Evolutionary conservation across 75 land plant species (phyloP).

Genomic region (Sequoia sempervirens): DNA sequence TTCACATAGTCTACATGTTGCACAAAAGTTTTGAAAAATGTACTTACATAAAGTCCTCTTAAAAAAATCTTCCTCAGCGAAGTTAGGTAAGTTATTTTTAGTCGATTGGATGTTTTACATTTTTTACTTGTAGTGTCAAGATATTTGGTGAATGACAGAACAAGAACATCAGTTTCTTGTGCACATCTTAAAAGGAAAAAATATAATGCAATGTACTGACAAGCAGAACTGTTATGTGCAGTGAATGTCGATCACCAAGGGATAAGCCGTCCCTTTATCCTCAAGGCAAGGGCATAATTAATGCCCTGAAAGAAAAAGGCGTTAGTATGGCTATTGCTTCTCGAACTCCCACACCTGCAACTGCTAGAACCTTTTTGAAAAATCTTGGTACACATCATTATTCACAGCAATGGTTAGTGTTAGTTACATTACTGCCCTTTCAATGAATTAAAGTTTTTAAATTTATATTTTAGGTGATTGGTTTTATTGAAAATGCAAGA

Average conservation of each 20-base stretch:
- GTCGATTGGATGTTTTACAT: background rate
- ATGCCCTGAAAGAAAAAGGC: conserved; percentile 83
- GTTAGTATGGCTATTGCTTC: conserved; percentile 90
- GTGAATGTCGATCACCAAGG: conserved; percentile 77
- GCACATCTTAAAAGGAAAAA: background rate
- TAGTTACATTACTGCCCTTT: background rate
- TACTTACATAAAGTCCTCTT: background rate
- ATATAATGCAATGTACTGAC: conserved; percentile 3
- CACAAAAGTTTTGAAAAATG: background rate
- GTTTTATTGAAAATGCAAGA: conserved; percentile 42
- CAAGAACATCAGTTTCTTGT: background rate
- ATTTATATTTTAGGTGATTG: background rate
- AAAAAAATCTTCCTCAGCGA: background rate
- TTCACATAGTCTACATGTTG: background rate
- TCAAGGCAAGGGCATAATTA: conserved; percentile 88
- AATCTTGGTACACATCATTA: conserved; percentile 61
- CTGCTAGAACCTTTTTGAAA: conserved; percentile 74
- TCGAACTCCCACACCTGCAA: conserved; percentile 86
- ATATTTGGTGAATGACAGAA: background rate
- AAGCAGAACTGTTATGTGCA: conserved; percentile 14
- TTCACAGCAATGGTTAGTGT: conserved; percentile 71
- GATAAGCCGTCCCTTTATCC: conserved; percentile 82
- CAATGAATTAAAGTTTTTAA: background rate
- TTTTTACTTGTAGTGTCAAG: background rate
- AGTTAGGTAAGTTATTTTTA: background rate